Evolutionary conservation across 139 green algal species (phyloP), one percentile per base, ranked within the genome.

Genomic region (Haematococcus lacustris): DNA sequence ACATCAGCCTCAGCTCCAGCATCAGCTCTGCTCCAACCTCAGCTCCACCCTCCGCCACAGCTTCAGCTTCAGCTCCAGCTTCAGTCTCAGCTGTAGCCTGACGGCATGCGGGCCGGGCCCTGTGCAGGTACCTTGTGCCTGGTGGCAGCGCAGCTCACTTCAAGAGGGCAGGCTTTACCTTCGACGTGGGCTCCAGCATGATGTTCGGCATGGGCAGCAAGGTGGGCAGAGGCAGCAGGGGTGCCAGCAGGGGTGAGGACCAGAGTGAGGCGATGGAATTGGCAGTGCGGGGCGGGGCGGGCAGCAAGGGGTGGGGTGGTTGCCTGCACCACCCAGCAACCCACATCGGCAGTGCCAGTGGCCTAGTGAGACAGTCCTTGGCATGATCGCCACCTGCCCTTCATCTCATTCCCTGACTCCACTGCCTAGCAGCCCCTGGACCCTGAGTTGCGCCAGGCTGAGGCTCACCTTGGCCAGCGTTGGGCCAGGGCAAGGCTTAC

Each of bases 141-240:
- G 92, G 92, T 32, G 93, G 93, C 71, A 93, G 83, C 50, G 91
- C 93, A 69, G 91, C 80, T 3, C 88, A 88, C 73, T 98, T 87
- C 76, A 82, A 93, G 62, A 78, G 91, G 3, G 74, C 97, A 50
- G 93, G 93, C 59, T 98, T 92, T 84, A 92, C 74, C 25, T 97
- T 98, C 80, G 93, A 98, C 71, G 93, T 98, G 9, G 89, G 90
- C 26, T 88, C 78, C 17, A 92, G 80, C 71, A 97, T 98, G 91
- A 98, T 98, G 93, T 98, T 98, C 86, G 93, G 93, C 33, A 88
- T 98, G 51, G 93, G 93, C 25, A 70, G 91, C 67, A 72, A 72
- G 67, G 67, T 72, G 47, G 6, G 67, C 57, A 65, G 23, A 35
- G 57, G 57, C 57, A 65, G 57, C 21, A n/a, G 57, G 23, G 32